Conservation (phyloP, 352 stramenopile species). For the Pythium vanterpoolii region DNA sequence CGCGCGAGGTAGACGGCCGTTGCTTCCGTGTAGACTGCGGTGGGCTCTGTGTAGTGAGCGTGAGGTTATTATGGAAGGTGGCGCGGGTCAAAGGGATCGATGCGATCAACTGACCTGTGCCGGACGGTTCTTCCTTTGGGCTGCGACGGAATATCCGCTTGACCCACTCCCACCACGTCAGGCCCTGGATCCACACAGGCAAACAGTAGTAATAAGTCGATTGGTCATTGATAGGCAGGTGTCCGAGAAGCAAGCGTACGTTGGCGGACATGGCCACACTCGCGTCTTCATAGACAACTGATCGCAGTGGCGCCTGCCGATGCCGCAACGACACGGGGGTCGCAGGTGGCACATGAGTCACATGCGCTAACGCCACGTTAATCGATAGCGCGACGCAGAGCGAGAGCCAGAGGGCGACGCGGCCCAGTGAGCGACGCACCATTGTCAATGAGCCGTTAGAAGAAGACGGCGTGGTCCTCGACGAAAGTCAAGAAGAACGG, state of each 20-base stretch:
- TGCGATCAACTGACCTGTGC: too few species aligned
- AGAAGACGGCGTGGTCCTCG: background rate
- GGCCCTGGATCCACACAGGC: background rate
- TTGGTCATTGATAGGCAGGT: background rate
- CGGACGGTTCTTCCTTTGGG: background rate
- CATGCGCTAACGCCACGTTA: background rate
- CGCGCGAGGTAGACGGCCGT: constrained; percentile 70
- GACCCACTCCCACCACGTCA: constrained; percentile 23
- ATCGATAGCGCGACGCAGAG: background rate
- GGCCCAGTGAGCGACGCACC: background rate
- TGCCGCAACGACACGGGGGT: background rate
- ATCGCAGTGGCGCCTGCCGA: background rate
- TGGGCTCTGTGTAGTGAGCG: too few species aligned
- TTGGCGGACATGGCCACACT: constrained; percentile 3
- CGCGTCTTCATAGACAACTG: constrained; percentile 2
- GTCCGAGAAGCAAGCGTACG: background rate
- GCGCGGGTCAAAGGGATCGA: too few species aligned
- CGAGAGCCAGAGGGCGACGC: background rate
- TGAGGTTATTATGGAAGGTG: too few species aligned
- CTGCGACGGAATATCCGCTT: constrained; percentile 14
- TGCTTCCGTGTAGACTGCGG: constrained; percentile 51
- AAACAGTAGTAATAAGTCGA: background rate
- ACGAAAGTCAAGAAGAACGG: background rate
- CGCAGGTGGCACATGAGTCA: background rate
- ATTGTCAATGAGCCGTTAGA: background rate